A percentile compares a stretch with the other conserved stretches of the same genome.
Evolutionary conservation across 202 grass and related monocot species (phyloP).

Genomic region (Brachypodium distachyon): DNA sequence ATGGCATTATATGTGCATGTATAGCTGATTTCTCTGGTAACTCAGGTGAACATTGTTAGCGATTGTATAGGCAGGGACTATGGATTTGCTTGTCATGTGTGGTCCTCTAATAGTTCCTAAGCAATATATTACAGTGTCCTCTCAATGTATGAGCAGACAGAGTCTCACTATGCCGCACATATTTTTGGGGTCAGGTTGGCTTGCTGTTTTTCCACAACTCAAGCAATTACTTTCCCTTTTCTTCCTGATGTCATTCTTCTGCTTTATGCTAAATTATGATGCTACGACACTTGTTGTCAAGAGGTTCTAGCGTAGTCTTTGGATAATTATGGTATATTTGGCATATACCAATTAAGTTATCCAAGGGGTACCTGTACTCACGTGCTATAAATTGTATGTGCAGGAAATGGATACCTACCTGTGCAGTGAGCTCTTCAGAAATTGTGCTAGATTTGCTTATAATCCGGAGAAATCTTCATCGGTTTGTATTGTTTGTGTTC

Average conservation of each 20-base stretch:
- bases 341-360: neutral
- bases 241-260: neutral
- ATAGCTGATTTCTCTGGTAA: neutral
- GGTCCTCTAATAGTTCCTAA: neutral
- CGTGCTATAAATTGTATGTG: neutral
- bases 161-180: slow-evolving; percentile 15
- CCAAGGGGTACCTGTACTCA: neutral
- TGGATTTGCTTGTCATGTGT: neutral
- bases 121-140: neutral
- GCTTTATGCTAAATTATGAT: neutral
- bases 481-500: neutral
- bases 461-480: neutral
- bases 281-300: slow-evolving; percentile 40
- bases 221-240: neutral
- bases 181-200: neutral
- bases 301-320: slow-evolving; percentile 5
- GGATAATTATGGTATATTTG: neutral
- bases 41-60: neutral
- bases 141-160: neutral
- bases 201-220: neutral
- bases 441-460: neutral
- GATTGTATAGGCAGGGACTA: neutral
- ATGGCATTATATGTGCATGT: neutral
- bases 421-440: neutral
- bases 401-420: slow-evolving; percentile 22